Percentiles rank a stretch among this genome's conserved stretches.
phyloP scores from a whole-genome alignment of 2,329 filamentous ascomycete species.

The Chaetomium olivaceum region DNA sequence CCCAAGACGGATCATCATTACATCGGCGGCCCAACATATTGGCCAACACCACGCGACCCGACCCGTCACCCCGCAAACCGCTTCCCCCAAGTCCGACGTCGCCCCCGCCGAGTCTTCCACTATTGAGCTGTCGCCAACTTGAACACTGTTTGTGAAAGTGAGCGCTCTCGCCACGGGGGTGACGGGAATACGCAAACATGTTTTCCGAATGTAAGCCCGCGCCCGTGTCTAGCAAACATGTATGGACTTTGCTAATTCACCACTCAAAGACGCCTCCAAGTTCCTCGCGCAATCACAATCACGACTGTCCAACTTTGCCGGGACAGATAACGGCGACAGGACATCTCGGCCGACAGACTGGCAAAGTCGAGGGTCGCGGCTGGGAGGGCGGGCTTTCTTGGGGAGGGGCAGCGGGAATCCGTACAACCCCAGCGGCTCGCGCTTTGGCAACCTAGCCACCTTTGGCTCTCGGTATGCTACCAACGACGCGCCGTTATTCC shows the following conservation, averaged over 20 bases:
- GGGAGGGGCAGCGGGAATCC: conserved; percentile 63
- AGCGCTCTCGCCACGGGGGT: conserved; percentile 27
- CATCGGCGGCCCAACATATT: conserved; percentile 22
- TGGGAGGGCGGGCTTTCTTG: conserved; percentile 47
- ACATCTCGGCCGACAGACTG: conserved; percentile 41
- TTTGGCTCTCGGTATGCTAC: conserved; percentile 74
- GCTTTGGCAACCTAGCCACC: conserved; percentile 65
- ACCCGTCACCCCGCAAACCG: conserved; percentile 13
- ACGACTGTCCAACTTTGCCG: conserved; percentile 72
- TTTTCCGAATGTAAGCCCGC: conserved; percentile 84
- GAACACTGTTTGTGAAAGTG: conserved; percentile 15
- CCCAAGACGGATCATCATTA: conserved; percentile 23
- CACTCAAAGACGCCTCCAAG: conserved; percentile 79
- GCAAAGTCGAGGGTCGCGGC: conserved; percentile 39
- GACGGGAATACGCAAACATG: conserved; percentile 52
- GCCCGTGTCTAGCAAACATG: background rate
- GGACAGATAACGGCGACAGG: conserved; percentile 54
- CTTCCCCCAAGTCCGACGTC: background rate
- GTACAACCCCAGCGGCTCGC: conserved; percentile 71
- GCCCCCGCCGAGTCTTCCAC: background rate
- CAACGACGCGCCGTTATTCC: conserved; percentile 89
- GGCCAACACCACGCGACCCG: conserved; percentile 2
- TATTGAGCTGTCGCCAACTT: background rate
- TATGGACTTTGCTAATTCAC: conserved; percentile 8
- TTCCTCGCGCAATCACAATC: conserved; percentile 97